phyloP scores from a whole-genome alignment of 2,329 filamentous ascomycete species.

The Graphium sp. region DNA sequence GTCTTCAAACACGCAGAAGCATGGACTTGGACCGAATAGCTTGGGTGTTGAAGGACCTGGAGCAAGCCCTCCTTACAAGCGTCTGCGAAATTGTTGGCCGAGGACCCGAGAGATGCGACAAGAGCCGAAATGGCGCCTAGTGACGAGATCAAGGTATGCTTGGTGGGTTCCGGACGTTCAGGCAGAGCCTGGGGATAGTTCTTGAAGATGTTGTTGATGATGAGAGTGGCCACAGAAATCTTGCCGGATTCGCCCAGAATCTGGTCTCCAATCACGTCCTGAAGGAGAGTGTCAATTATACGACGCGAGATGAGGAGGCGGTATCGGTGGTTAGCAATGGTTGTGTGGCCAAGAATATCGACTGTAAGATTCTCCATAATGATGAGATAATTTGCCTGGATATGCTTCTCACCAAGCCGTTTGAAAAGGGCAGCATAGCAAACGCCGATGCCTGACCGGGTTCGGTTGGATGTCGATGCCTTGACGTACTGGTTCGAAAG shows the following conservation, averaged over 20 bases:
- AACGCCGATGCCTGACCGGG: conserved; percentile 67
- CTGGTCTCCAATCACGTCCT: conserved; percentile 64
- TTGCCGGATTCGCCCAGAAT: conserved; percentile 85
- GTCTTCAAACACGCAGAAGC: conserved; percentile 72
- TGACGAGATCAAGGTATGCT: conserved; percentile 65
- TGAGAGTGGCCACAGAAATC: conserved; percentile 58
- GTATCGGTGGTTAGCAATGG: conserved; percentile 71
- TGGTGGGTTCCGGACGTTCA: conserved; percentile 75
- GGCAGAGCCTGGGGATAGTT: conserved; percentile 85
- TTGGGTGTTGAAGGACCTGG: conserved; percentile 84
- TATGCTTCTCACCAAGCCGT: conserved; percentile 62
- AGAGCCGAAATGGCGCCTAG: conserved; percentile 67
- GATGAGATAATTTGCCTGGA: conserved; percentile 66
- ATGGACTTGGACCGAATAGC: conserved; percentile 89
- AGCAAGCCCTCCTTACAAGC: conserved; percentile 71
- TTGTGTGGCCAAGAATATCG: conserved; percentile 62
- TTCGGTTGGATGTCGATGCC: conserved; percentile 60
- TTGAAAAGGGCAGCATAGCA: conserved; percentile 75
- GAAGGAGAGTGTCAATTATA: conserved; percentile 69
- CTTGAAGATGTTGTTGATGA: conserved; percentile 81
- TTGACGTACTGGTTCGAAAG: conserved; percentile 69
- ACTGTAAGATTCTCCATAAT: conserved; percentile 69
- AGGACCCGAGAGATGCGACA: conserved; percentile 66
- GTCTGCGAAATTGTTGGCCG: conserved; percentile 64
- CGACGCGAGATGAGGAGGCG: conserved; percentile 70